Percentiles rank a stretch among this genome's conserved stretches.
Evolutionary conservation across 352 stramenopile species (phyloP).

Genomic region (Blastocystis sp.): DNA sequence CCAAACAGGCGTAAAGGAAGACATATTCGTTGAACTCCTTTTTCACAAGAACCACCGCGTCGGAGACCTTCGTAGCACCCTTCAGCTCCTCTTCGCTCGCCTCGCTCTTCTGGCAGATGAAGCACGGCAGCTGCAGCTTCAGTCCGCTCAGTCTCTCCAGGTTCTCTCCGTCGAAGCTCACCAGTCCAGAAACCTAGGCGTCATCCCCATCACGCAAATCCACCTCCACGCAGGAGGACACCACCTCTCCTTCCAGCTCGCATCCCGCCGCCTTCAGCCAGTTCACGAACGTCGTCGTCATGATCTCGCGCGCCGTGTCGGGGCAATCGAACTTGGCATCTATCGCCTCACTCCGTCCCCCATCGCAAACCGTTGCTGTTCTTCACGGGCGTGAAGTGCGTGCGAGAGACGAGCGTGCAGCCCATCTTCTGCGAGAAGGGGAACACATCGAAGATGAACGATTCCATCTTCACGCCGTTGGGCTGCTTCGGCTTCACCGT

Average conservation of each 20-base stretch:
- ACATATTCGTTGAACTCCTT: slow-evolving; percentile 45
- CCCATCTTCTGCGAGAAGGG: slow-evolving; percentile 79
- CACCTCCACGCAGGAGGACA: slow-evolving; percentile 73
- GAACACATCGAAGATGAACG: slow-evolving; percentile 84
- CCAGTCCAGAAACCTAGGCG: slow-evolving; percentile 78
- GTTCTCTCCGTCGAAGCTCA: slow-evolving; percentile 79
- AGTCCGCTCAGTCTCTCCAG: slow-evolving; percentile 71
- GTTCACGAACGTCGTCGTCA: slow-evolving; percentile 74
- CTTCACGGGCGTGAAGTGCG: slow-evolving; percentile 81
- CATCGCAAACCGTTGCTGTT: slow-evolving; percentile 74
- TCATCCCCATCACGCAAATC: slow-evolving; percentile 72
- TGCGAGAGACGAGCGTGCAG: slow-evolving; percentile 77
- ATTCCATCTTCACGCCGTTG: slow-evolving; percentile 81
- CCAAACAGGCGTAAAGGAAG: slow-evolving; percentile 26
- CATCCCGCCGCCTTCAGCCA: slow-evolving; percentile 75
- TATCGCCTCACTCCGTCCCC: slow-evolving; percentile 29
- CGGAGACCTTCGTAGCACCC: not conserved
- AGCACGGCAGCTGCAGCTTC: slow-evolving; percentile 20
- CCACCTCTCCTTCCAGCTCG: slow-evolving; percentile 69
- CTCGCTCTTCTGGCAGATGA: slow-evolving; percentile 24
- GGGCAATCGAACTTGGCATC: slow-evolving; percentile 75
- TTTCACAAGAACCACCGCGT: slow-evolving; percentile 14
- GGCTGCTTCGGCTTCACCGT: slow-evolving; percentile 76
- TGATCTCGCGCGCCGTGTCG: slow-evolving; percentile 76
- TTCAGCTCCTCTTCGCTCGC: slow-evolving; percentile 9